These are phyloP conservation scores for Puccinia brachypodii DNA, from an alignment of 1,284 basidiomycete species.

Conservation along the genomic window DNA sequence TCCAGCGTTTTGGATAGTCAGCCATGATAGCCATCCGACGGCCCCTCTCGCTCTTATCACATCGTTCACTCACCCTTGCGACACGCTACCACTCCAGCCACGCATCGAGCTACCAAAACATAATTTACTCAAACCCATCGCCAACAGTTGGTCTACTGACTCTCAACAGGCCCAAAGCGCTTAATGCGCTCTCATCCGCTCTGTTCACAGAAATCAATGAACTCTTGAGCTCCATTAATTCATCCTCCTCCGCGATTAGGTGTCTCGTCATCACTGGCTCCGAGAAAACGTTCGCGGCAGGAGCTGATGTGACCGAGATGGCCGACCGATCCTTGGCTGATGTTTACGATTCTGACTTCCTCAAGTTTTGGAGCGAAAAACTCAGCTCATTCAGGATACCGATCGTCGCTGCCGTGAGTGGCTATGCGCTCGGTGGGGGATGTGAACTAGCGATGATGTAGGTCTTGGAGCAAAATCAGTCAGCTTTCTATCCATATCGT, in stretches of 20 bases:
- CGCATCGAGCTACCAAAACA: conserved; percentile 19
- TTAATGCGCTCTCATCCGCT: conserved; percentile 66
- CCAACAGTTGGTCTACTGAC: conserved; percentile 81
- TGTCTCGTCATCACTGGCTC: conserved; percentile 92
- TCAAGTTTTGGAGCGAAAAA: conserved; percentile 76
- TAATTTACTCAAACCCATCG: conserved; percentile 18
- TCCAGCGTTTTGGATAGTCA: no score
- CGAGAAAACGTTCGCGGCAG: conserved; percentile 84
- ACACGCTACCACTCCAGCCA: conserved; percentile 7
- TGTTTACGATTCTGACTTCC: conserved; percentile 83
- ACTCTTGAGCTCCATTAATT: conserved; percentile 72
- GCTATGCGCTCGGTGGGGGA: conserved; percentile 93
- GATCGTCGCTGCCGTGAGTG: conserved; percentile 91
- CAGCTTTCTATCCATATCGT: neutral
- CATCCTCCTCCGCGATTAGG: conserved; percentile 70
- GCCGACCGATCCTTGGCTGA: conserved; percentile 75
- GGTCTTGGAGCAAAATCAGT: conserved; percentile 32
- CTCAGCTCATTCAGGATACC: conserved; percentile 80
- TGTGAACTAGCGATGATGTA: conserved; percentile 93
- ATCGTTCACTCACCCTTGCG: neutral
- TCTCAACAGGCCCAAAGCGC: conserved; percentile 90
- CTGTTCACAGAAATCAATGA: conserved; percentile 70
- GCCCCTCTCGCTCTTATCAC: neutral
- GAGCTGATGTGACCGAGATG: conserved; percentile 67
- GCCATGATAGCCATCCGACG: neutral